Evolutionary conservation across 768 basidiomycete species (phyloP).

Genomic region (Naganishia onofrii): DNA sequence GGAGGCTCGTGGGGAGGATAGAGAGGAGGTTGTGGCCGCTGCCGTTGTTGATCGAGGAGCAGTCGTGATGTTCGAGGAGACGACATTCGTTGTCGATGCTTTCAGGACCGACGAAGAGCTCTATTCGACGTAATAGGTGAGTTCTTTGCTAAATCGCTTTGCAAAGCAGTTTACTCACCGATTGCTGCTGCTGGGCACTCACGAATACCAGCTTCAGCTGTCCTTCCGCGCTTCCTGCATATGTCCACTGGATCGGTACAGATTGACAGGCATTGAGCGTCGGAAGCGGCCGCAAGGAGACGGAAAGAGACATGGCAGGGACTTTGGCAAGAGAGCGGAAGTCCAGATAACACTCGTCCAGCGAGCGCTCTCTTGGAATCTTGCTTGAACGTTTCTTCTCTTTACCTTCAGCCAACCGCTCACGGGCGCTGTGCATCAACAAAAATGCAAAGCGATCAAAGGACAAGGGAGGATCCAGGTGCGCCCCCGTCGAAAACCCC

Average conservation of each 20-base stretch:
- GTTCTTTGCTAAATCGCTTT: neutral
- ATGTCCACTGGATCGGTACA: conserved; percentile 13
- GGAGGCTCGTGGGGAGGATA: neutral
- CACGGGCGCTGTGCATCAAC: no score
- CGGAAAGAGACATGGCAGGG: neutral
- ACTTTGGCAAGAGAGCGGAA: neutral
- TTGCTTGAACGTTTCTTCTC: no score
- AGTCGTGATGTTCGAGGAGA: neutral
- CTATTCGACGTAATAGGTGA: neutral
- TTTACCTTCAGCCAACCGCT: no score
- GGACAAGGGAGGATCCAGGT: no score
- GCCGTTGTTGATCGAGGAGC: neutral
- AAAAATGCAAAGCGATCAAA: no score
- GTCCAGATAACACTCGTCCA: neutral
- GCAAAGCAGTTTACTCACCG: neutral
- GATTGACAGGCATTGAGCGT: conserved; percentile 12
- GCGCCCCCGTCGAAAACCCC: no score
- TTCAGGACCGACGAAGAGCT: neutral
- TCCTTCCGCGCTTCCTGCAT: neutral
- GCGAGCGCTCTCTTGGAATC: no score
- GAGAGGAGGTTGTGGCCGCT: neutral
- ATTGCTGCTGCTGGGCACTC: neutral
- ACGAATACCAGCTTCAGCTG: conserved; percentile 11
- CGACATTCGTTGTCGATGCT: neutral
- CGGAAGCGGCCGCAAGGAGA: conserved; percentile 3